Evolutionary conservation across 352 stramenopile species (phyloP).

Genomic region (Phytophthora cajani): DNA sequence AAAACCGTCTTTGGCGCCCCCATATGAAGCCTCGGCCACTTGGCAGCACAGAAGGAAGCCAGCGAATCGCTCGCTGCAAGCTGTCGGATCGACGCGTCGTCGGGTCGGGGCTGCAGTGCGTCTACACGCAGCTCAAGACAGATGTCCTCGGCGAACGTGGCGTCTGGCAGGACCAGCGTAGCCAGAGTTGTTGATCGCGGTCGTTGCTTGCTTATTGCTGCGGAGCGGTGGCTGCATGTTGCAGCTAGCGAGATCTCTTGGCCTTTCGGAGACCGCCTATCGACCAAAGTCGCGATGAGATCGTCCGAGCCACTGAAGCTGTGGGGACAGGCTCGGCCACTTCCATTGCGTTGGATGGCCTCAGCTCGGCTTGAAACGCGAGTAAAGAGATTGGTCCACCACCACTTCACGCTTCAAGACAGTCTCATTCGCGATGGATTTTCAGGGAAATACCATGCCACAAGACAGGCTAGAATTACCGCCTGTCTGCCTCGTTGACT

Average conservation of each 20-base stretch:
- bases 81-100: slow-evolving; percentile 12
- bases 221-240: background rate
- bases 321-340: slow-evolving; percentile 13
- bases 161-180: background rate
- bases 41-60: background rate
- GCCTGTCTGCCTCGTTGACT: slow-evolving; percentile 21
- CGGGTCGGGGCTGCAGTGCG: background rate
- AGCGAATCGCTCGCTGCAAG: background rate
- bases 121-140: slow-evolving; percentile 32
- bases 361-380: slow-evolving; percentile 14
- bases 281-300: background rate
- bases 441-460: slow-evolving; percentile 16
- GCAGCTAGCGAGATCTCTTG: background rate
- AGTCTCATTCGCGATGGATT: slow-evolving; percentile 34
- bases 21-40: background rate
- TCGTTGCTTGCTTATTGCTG: background rate
- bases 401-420: background rate
- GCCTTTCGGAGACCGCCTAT: background rate
- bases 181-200: slow-evolving; percentile 14
- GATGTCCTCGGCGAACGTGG: slow-evolving; percentile 29
- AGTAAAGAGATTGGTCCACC: background rate
- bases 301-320: slow-evolving; percentile 10
- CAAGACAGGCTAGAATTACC: slow-evolving; percentile 4
- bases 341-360: slow-evolving; percentile 13
- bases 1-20: background rate